Evolutionary conservation across 2,329 filamentous ascomycete genomes (phyloP).

Genomic region (Emergomyces africanus): DNA sequence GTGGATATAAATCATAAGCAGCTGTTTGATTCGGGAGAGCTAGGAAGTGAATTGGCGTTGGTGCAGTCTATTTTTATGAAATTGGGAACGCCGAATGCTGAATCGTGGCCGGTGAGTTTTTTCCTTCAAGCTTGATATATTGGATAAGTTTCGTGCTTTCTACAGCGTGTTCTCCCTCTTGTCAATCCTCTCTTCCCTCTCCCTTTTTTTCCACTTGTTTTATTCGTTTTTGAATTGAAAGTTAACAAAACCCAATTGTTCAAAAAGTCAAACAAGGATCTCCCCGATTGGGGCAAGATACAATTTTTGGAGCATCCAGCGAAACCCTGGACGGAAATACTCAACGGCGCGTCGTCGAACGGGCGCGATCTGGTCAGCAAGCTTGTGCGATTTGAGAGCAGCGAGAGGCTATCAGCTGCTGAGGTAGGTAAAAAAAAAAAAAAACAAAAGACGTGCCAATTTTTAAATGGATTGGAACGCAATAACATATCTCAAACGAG

Average conservation of each 20-base stretch:
- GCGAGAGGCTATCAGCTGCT: not conserved
- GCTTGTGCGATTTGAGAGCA: conserved; percentile 28
- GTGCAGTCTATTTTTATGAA: conserved; percentile 89
- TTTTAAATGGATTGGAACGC: not conserved
- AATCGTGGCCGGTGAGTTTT: conserved; percentile 59
- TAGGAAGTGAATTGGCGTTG: conserved; percentile 82
- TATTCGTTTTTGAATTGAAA: not conserved
- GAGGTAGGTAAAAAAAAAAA: not conserved
- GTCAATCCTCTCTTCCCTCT: not conserved
- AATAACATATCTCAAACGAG: too few relatives aligned
- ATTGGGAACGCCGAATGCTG: conserved; percentile 69
- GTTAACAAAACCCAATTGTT: conserved; percentile 2
- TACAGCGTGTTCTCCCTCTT: too few relatives aligned
- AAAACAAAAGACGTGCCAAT: not conserved
- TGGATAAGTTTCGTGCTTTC: too few relatives aligned
- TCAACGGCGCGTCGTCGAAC: conserved; percentile 45
- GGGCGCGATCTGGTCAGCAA: conserved; percentile 53
- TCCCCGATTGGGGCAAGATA: conserved; percentile 80
- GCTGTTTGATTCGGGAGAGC: conserved; percentile 75
- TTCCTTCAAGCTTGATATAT: too few relatives aligned
- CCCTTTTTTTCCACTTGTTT: not conserved
- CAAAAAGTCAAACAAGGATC: conserved; percentile 29
- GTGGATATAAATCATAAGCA: conserved; percentile 42
- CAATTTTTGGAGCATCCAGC: conserved; percentile 63
- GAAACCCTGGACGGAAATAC: conserved; percentile 54